A percentile compares a stretch with the other conserved stretches of the same genome.
phyloP scores from a whole-genome alignment of 176 grass and related monocot genomes.

The Aegilops tauschii region DNA sequence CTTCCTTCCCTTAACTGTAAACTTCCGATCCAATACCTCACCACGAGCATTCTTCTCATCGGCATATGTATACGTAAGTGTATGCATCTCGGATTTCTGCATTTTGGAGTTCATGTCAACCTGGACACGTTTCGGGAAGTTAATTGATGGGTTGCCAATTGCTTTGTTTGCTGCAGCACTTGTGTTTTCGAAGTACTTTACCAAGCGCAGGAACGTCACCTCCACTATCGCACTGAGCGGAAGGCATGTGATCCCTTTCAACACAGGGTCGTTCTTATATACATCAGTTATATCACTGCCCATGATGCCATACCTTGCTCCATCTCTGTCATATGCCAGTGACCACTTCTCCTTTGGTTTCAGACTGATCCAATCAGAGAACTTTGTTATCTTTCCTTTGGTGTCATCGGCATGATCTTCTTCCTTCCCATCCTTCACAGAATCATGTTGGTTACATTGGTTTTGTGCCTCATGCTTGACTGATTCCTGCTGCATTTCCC shows the following conservation, averaged over 20 bases:
- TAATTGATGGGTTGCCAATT: not conserved
- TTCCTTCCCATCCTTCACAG: not conserved
- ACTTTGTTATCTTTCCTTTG: not conserved
- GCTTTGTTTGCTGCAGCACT: constrained; percentile 12
- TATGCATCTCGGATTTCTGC: not conserved
- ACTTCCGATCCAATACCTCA: not conserved
- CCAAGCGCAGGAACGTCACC: not conserved
- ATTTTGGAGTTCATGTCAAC: constrained; percentile 12
- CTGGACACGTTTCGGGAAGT: constrained; percentile 1
- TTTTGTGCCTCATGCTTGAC: not conserved
- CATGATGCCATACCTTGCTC: constrained; percentile 29
- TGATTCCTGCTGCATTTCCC: not conserved
- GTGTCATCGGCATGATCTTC: not conserved
- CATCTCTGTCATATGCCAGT: not conserved
- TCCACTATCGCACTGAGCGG: constrained; percentile 9
- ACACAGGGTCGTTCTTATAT: constrained; percentile 6
- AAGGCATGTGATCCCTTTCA: constrained; percentile 29
- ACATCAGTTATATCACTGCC: not conserved
- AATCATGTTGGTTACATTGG: not conserved
- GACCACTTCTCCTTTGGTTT: constrained; percentile 36
- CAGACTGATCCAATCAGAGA: constrained; percentile 5
- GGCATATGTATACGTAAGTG: too few relatives aligned
- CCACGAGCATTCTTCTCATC: too few relatives aligned
- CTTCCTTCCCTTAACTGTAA: not conserved
- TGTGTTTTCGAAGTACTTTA: constrained; percentile 8